These are phyloP conservation scores for Curvularia hawaiiensis DNA, from an alignment of 2,329 filamentous ascomycete genomes.

Conservation along the genomic window DNA sequence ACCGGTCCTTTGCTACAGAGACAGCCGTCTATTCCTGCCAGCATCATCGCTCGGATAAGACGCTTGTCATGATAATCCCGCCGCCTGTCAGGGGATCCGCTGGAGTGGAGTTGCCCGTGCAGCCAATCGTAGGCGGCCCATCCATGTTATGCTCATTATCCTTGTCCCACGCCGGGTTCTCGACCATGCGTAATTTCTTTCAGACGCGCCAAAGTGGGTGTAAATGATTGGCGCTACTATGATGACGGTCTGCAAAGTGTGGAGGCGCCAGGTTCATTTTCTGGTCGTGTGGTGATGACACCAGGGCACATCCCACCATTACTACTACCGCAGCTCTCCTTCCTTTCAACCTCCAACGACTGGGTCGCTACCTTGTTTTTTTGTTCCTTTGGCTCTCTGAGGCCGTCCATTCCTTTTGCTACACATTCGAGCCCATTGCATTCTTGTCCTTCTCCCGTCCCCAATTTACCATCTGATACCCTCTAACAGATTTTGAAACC, in stretches of 20 bases:
- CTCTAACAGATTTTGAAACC: slow-evolving; percentile 44
- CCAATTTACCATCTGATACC: slow-evolving; percentile 36
- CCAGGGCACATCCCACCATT: slow-evolving; percentile 28
- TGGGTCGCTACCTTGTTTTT: slow-evolving; percentile 23
- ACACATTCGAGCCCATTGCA: slow-evolving; percentile 17
- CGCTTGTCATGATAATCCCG: slow-evolving; percentile 18
- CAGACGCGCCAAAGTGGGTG: slow-evolving; percentile 37
- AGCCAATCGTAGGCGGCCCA: slow-evolving; percentile 31
- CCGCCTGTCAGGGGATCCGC: slow-evolving; percentile 29
- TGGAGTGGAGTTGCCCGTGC: slow-evolving; percentile 27
- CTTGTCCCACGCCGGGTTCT: slow-evolving; percentile 26
- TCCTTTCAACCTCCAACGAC: slow-evolving; percentile 25
- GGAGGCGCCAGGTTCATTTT: slow-evolving; percentile 33
- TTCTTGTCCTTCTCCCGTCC: slow-evolving; percentile 30
- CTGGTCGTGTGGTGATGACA: slow-evolving; percentile 27
- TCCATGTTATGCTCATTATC: slow-evolving; percentile 15
- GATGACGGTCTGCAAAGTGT: slow-evolving; percentile 27
- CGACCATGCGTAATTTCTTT: slow-evolving; percentile 45
- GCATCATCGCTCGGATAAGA: slow-evolving; percentile 24
- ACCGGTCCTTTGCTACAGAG: slow-evolving; percentile 26
- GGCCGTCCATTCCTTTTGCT: slow-evolving; percentile 49
- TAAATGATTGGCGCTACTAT: slow-evolving; percentile 37
- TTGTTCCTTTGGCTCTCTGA: slow-evolving; percentile 39
- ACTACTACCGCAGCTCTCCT: slow-evolving; percentile 23
- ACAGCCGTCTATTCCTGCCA: slow-evolving; percentile 28